Percentiles rank a stretch among this genome's conserved stretches.
phyloP scores from a whole-genome alignment of 1,284 basidiomycete species.

The Athelia psychrophila region DNA sequence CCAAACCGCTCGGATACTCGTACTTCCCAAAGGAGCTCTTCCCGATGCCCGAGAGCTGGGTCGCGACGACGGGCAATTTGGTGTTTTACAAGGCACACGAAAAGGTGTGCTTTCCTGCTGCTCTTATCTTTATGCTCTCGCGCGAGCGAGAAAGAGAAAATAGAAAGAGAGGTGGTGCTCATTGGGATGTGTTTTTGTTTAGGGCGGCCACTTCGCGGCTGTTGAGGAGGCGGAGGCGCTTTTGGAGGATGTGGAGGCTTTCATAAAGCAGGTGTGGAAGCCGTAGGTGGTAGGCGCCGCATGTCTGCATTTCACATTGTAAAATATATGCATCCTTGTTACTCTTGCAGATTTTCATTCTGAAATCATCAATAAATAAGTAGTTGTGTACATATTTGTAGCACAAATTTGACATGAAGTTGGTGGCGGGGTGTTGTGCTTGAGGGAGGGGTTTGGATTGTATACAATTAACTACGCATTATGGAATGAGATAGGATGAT shows the following conservation, averaged over 20 bases:
- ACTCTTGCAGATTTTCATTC: too few relatives aligned
- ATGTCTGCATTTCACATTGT: too few relatives aligned
- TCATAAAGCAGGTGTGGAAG: conserved; percentile 1
- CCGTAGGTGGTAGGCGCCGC: too few relatives aligned
- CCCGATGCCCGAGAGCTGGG: neutral
- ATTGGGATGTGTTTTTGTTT: neutral
- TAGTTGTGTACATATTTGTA: too few relatives aligned
- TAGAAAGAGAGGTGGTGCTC: neutral
- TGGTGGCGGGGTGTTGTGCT: too few relatives aligned
- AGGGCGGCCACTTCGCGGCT: conserved; percentile 1
- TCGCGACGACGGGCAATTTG: neutral
- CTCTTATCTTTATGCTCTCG: neutral
- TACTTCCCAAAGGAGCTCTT: neutral
- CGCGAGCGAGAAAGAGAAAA: too few relatives aligned
- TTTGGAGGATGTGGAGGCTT: neutral
- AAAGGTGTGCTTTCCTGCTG: neutral
- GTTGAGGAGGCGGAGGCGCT: neutral
- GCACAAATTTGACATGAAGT: too few relatives aligned
- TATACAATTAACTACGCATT: too few relatives aligned
- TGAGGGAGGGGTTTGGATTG: too few relatives aligned
- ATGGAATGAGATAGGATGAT: too few relatives aligned
- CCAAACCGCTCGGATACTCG: neutral
- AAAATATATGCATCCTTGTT: too few relatives aligned
- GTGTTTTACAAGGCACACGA: neutral
- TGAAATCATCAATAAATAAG: too few relatives aligned